Evolutionary conservation across 139 green algal genomes (phyloP), one percentile per base, ranked within the genome.

Genomic region (Chlamydomonas incerta): DNA sequence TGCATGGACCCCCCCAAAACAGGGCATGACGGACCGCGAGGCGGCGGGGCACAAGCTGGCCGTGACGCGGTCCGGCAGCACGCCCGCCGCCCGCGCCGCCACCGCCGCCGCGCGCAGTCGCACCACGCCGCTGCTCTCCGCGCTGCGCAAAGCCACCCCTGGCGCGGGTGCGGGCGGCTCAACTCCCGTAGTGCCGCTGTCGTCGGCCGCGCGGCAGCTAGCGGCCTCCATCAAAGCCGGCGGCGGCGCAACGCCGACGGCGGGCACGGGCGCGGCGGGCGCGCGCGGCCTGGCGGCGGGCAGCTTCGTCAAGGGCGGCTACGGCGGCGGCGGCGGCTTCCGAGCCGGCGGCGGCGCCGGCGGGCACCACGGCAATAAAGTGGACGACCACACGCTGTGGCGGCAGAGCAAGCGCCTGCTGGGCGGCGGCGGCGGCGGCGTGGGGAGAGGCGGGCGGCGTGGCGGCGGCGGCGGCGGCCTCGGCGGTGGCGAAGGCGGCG

Each of bases 51-150:
- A 87, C 72, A n/a, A 68, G 23, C 82, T 87, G 58, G 82, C 82
- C 15, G 82, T 71, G 5, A 58, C 82, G 41, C 81, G 81, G 82
- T 41, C 67, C 62, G 77, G 65, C 79, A 85, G 79, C 63, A 66
- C 47, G 17, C 57, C 23, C 31, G 79, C 71, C 13, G 71, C 60
- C 17, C 35, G 74, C 28, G 14, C 71, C 55, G 74, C 65, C 20
- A 62, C 65, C 8, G 57, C 41, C 41, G 41, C 41, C 6, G 41
- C 41, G 41, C 41, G 50, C 17, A 60, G 71, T 17, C 60, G 67
- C 13, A 66, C 77, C 28, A 86, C 74, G 31, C 77, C 71, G 47
- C 70, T 86, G 70, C 57, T 72, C 1, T 72, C 66, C 2, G 65
- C 66, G 35, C 79, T 75, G 50, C 41, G 79, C 3, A 66, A 20